These are phyloP conservation scores for Zasmidium citrigriseum DNA, from an alignment of 2,329 filamentous ascomycete genomes.

Conservation along the genomic window DNA sequence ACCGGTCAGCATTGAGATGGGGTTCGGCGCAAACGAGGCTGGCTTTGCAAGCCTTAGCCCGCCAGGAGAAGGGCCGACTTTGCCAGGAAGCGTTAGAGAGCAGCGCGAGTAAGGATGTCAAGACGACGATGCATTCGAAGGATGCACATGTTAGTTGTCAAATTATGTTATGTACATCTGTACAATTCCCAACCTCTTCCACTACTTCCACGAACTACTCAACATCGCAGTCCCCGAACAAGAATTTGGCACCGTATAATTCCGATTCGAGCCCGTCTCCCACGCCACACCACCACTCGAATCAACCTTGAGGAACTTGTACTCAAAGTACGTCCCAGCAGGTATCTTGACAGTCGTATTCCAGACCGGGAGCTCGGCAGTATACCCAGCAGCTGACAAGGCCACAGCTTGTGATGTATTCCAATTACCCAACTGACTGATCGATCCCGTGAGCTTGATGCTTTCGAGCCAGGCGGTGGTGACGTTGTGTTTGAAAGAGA, in stretches of 20 bases:
- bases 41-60: not conserved
- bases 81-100: too few relatives aligned
- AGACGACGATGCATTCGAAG: too few relatives aligned
- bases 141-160: not conserved
- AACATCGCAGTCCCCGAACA: conserved; percentile 1
- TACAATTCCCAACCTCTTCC: not conserved
- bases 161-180: not conserved
- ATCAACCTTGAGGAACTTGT: conserved; percentile 66
- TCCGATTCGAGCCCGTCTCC: conserved; percentile 60
- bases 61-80: not conserved
- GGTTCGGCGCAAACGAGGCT: too few relatives aligned
- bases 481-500: conserved; percentile 63
- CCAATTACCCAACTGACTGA: conserved; percentile 63
- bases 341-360: conserved; percentile 55
- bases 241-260: conserved; percentile 41
- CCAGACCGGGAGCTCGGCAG: conserved; percentile 63
- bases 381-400: conserved; percentile 62
- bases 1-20: not conserved
- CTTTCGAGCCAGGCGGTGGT: conserved; percentile 63
- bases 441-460: conserved; percentile 65
- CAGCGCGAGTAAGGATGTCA: too few relatives aligned
- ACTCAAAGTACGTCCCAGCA: conserved; percentile 54
- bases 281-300: conserved; percentile 58
- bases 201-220: not conserved
- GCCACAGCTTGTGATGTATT: conserved; percentile 53